phyloP scores from a whole-genome alignment of 1,284 basidiomycete species.

The Trametes polyzona region DNA sequence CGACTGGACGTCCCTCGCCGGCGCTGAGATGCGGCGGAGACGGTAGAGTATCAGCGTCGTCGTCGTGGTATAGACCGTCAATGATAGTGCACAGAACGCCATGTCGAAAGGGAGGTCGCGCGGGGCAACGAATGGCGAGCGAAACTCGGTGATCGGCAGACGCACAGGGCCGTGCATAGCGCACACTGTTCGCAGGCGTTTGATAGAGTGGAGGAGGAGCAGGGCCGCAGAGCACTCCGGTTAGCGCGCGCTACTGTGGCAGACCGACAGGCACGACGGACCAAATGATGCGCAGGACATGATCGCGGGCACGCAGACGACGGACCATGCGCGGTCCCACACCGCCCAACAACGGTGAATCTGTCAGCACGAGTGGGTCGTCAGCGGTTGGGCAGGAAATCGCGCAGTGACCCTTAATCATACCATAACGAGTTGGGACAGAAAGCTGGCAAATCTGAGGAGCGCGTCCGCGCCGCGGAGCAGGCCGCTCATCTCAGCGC shows the following conservation, averaged over 20 bases:
- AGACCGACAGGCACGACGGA: constrained; percentile 17
- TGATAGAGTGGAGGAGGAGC: neutral
- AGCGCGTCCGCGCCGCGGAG: constrained; percentile 13
- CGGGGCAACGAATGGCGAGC: constrained; percentile 20
- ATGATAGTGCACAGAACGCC: constrained; percentile 9
- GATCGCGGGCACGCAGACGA: constrained; percentile 16
- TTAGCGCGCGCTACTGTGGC: too few relatives aligned
- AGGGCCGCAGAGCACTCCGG: neutral
- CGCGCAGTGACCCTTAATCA: neutral
- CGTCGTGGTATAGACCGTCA: constrained; percentile 9
- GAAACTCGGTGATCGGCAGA: constrained; percentile 7
- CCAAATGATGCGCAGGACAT: constrained; percentile 13
- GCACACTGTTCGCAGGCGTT: constrained; percentile 8
- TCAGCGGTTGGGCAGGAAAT: neutral
- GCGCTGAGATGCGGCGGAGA: constrained; percentile 13
- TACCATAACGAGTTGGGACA: constrained; percentile 22
- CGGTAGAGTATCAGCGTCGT: constrained; percentile 18
- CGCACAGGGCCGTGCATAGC: constrained; percentile 9
- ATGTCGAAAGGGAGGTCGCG: constrained; percentile 16
- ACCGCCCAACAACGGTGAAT: constrained; percentile 26
- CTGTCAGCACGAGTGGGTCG: constrained; percentile 7
- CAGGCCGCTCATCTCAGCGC: constrained; percentile 17
- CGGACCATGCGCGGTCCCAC: constrained; percentile 14
- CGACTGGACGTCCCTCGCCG: constrained; percentile 12
- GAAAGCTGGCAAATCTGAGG: constrained; percentile 13